phyloP scores from a whole-genome alignment of 495 filamentous ascomycete genomes.

The Penicillium canescens region DNA sequence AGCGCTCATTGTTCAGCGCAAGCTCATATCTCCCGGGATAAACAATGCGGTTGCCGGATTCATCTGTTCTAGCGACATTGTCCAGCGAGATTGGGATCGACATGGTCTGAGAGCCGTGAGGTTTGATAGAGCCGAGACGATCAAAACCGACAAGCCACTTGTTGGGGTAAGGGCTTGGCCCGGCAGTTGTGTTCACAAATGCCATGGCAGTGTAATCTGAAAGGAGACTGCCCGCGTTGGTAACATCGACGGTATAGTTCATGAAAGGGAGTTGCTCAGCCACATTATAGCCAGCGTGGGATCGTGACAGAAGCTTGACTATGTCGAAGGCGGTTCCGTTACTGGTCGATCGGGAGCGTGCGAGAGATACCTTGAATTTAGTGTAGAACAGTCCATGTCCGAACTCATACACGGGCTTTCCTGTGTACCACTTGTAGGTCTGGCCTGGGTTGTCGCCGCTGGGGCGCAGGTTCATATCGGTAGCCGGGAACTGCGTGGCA shows the following conservation, averaged over 20 bases:
- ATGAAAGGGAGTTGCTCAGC: constrained; percentile 43
- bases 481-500: constrained; percentile 52
- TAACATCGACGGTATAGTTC: constrained; percentile 40
- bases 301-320: constrained; percentile 21
- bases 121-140: constrained; percentile 46
- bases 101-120: constrained; percentile 35
- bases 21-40: constrained; percentile 67
- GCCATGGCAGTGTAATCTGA: constrained; percentile 63
- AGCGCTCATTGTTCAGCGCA: constrained; percentile 51
- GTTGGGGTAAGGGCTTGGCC: constrained; percentile 61
- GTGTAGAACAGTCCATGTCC: constrained; percentile 58
- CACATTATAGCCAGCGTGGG: constrained; percentile 27
- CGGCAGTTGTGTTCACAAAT: constrained; percentile 55
- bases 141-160: constrained; percentile 64
- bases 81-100: constrained; percentile 56
- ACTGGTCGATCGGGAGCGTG: constrained; percentile 1
- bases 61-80: constrained; percentile 58
- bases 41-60: constrained; percentile 57
- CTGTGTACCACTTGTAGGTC: constrained; percentile 65
- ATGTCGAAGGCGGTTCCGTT: constrained; percentile 26
- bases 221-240: constrained; percentile 53
- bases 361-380: constrained; percentile 38
- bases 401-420: constrained; percentile 53
- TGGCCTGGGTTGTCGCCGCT: constrained; percentile 44
- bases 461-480: constrained; percentile 58